Evolutionary conservation across 345 rosid species (phyloP), one percentile per base, ranked within the genome.

Genomic region (Turritis glabra): DNA sequence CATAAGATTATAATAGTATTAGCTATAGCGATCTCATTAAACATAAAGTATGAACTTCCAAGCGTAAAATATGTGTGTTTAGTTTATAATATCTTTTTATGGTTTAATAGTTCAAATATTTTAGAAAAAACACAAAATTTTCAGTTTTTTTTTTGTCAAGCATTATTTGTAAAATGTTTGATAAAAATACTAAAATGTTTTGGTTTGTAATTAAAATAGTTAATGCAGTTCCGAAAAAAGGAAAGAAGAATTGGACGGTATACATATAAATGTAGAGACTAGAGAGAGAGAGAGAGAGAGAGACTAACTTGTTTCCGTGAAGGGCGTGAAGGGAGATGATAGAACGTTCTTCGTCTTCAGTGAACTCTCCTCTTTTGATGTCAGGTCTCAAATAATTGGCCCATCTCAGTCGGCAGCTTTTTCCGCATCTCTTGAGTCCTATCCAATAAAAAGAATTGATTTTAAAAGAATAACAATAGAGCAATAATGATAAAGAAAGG

Each of bases 391-490:
- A 81, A 50, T 85, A 85, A 65, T 85, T 85, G 8, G 77, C 69
- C 86, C 88, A 85, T 72, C 88, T 81, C 27, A 85, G 58, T 63
- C 88, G 77, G 51, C 88, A 83, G 68, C 86, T 85, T 78, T 79
- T 85, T 17, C 88, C 86, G 38, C 85, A 81, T 58, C 88, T 81
- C 56, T 81, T 75, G 8, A 85, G 83, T 54, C 82, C 88, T 83
- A 52, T 14, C 11, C 23, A 55, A n/a, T 46, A 22, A 12, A 32
- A 26, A 3, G 8, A 18, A 19, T 5, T 46, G 4, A 4, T 17
- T 73, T 54, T 11, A 0, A 1, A 69, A n/a, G n/a, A n/a, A 3
- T 37, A 37, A 35, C 14, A 30, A 30, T 65, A 14, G 46, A 54
- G 18, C 68, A 59, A 51, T 50, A 25, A 63, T 69, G 47, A 32